Base-by-base conservation (phyloP, 345 rosid species). In the Linum trigynum region DNA sequence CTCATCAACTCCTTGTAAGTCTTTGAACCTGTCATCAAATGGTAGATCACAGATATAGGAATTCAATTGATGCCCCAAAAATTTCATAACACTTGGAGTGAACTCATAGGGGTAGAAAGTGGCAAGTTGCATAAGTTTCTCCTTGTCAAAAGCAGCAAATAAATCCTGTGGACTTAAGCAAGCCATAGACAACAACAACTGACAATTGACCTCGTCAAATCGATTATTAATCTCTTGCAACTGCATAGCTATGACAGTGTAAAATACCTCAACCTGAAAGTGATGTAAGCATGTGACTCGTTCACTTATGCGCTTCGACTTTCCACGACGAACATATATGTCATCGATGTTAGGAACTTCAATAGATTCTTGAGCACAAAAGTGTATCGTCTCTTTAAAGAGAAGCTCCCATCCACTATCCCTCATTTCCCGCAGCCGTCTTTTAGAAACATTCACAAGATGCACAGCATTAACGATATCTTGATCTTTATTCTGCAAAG, bases 401-500 rank as follows among this genome's bases (percentile, higher is more conserved):
- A 60, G 55, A 51, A 5, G 1, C 2, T 61, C 41, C 7, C 53
- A 66, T 15, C 16, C 2, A 14, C 42, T n/a, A 17, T 66, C 66
- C 17, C 59, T 66, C 11, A 66, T 23, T 1, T 23, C 12, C 17
- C 60, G 48, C 5, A 61, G 23, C 11, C 17, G 15, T 41, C 42
- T 9, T 40, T 65, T 61, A 5, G 14, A 35, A 11, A 55, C 15
- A 35, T 17, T 41, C 23, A 55, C 62, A 0, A 61, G 42, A 7
- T 4, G 2, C 50, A 62, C 66, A 2, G 4, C 53, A 65, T 61
- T 61, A 1, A 56, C 62, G 4, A 71, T 71, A 12, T 66, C 41
- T 62, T 66, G 11, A 16, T 66, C 40, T 23, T 65, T 65, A 23
- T n/a, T 59, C 65, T 59, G 23, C 3, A 71, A 65, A 23, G 41